Evolutionary conservation across 306 rosid species (phyloP), one percentile per base, ranked within the genome.

Genomic region (Glycine latifolia): DNA sequence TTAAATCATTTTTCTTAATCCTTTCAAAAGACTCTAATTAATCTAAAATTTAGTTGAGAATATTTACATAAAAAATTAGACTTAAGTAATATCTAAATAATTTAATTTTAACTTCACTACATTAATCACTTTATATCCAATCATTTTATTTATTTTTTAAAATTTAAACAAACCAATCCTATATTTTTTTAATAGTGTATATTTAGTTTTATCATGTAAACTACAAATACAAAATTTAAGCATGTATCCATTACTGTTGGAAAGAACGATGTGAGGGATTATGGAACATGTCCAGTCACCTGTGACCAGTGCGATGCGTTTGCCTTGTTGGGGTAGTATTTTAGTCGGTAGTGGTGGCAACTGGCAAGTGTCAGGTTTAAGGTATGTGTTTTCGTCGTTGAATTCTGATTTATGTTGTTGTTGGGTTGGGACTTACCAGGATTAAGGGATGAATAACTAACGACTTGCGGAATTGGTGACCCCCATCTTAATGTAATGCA

Each of bases 401-500:
- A 74, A 75, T 75, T 75, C 68, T 12, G 14, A 56, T 56, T 5
- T 12, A 20, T 46, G 79, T 44, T 12, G 69, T 73, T 49, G 60
- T 9, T 12, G 31, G 31, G 31, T 26, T 26, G 31, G 31, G 14
- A 61, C 8, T 12, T 14, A 58, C 44, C 39, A 14, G 17, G 59
- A 76, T 26, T 47, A 66, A 61, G 69, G 72, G 5, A 9, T 10
- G 9, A 76, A 76, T 62, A 76, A 62, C 59, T 60, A 63, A 37
- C 59, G 17, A 33, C 35, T 52, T 50, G 56, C 9, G 66, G 46
- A 49, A 77, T 67, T 17, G 15, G 13, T 75, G 81, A 78, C 15
- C 50, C 82, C 71, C 76, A 71, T 72, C 41, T 26, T 54, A 63
- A 39, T 39, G 16, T 39, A 4, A 67, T 67, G 46, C 52, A n/a